Percentiles rank a stretch among this genome's conserved stretches.
Conservation (phyloP, 83 land plant genomes). For the Diphasiastrum complanatum region DNA sequence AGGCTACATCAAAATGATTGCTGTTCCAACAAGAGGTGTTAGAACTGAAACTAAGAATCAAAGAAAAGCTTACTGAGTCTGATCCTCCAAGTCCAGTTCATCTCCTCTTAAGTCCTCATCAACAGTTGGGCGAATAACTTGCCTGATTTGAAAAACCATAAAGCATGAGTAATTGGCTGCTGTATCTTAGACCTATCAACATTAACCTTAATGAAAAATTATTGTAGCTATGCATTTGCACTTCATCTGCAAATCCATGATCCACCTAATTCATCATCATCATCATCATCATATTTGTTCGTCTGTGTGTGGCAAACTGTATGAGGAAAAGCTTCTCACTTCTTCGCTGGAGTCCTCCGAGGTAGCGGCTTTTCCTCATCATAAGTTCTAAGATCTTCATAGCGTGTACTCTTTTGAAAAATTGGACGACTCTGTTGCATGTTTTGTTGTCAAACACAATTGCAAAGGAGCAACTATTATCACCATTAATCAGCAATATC, state of each 20-base stretch:
- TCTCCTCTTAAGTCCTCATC: slow-evolving; percentile 60
- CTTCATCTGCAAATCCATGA: neutral
- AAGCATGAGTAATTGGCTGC: neutral
- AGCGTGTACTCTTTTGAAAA: slow-evolving; percentile 85
- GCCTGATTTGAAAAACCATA: neutral
- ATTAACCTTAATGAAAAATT: no score
- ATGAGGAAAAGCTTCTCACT: slow-evolving; percentile 32
- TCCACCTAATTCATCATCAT: neutral
- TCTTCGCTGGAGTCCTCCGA: slow-evolving; percentile 48
- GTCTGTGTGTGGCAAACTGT: neutral
- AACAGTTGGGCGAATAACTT: slow-evolving; percentile 38
- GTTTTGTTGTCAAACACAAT: neutral
- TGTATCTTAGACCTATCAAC: neutral
- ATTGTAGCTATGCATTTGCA: no score
- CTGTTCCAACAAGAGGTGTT: neutral
- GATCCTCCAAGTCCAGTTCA: slow-evolving; percentile 53
- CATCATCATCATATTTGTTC: neutral
- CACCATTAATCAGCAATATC: no score
- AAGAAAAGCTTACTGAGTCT: slow-evolving; percentile 42
- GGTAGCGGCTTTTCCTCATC: slow-evolving; percentile 65
- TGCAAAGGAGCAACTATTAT: no score
- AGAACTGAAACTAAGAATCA: neutral
- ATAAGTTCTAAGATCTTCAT: slow-evolving; percentile 59
- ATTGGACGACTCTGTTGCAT: slow-evolving; percentile 81
- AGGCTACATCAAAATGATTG: neutral